A percentile compares a stretch with the other conserved stretches of the same genome.
Conservation (phyloP, 345 rosid genomes). For the Hypericum perforatum region DNA sequence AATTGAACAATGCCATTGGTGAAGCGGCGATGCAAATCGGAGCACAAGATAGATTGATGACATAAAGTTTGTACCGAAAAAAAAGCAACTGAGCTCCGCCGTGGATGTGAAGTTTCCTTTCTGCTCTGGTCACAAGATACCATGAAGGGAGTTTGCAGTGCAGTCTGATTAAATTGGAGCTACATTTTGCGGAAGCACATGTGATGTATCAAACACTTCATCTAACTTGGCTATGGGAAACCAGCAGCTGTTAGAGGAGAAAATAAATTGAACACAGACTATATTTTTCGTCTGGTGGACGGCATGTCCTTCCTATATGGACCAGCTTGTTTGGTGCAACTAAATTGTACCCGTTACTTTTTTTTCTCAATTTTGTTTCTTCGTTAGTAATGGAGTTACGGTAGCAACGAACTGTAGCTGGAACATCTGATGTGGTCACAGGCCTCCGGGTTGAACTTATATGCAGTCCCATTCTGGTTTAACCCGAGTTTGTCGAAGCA, state of each 20-base stretch:
- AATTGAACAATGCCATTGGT: slow-evolving; percentile 79
- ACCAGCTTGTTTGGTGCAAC: too few relatives aligned
- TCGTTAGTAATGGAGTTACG: too few relatives aligned
- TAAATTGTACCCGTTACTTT: too few relatives aligned
- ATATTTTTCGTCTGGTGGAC: too few relatives aligned
- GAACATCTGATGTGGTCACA: too few relatives aligned
- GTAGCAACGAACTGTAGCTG: too few relatives aligned
- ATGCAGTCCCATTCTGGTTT: too few relatives aligned
- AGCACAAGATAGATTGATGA: slow-evolving; percentile 46
- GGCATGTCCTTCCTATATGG: too few relatives aligned
- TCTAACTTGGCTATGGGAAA: slow-evolving; percentile 2
- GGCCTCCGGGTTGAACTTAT: too few relatives aligned
- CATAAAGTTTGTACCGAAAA: slow-evolving; percentile 63
- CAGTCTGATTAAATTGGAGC: slow-evolving; percentile 42
- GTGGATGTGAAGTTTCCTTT: slow-evolving; percentile 62
- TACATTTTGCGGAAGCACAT: slow-evolving; percentile 22
- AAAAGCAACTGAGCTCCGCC: slow-evolving; percentile 76
- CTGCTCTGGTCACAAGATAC: slow-evolving; percentile 64
- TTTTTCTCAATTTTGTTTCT: too few relatives aligned
- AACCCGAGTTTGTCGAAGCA: too few relatives aligned
- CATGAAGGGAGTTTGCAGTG: slow-evolving; percentile 41
- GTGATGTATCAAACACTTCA: background rate
- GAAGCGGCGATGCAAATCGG: slow-evolving; percentile 69
- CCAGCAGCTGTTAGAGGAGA: background rate
- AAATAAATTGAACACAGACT: too few relatives aligned